Evolutionary conservation across 441 rosid genomes (phyloP).

Genomic region (Brassica balearica): DNA sequence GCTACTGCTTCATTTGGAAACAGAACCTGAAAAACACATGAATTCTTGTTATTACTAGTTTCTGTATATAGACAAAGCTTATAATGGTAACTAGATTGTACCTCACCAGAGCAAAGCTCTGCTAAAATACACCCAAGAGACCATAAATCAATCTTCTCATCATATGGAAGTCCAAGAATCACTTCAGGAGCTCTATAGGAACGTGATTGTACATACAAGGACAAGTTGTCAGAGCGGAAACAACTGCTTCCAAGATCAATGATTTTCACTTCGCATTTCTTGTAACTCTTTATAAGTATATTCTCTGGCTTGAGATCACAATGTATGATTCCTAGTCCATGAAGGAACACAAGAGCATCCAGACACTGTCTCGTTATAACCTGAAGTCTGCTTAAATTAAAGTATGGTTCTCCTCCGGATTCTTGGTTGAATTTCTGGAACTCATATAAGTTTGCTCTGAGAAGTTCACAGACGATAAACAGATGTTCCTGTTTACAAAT

Average conservation of each 20-base stretch:
- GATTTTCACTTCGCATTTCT: constrained; percentile 76
- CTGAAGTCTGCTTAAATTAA: constrained; percentile 78
- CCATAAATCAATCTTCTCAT: constrained; percentile 94
- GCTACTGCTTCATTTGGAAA: constrained; percentile 82
- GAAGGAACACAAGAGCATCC: constrained; percentile 88
- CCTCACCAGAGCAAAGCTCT: constrained; percentile 94
- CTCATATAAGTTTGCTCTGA: constrained; percentile 85
- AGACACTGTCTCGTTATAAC: constrained; percentile 81
- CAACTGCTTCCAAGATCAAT: constrained; percentile 99
- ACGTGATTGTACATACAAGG: constrained; percentile 90
- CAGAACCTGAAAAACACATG: constrained; percentile 61
- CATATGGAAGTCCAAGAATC: constrained; percentile 88
- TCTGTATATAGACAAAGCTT: neutral
- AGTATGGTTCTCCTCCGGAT: constrained; percentile 83
- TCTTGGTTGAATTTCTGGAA: constrained; percentile 90
- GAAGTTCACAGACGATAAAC: constrained; percentile 95
- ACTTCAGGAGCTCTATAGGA: constrained; percentile 99
- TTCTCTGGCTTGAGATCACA: constrained; percentile 97
- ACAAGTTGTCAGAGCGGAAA: constrained; percentile 77
- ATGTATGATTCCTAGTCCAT: constrained; percentile 86
- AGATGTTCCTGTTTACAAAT: constrained; percentile 75
- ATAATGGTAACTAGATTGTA: constrained; percentile 45
- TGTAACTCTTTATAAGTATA: constrained; percentile 81
- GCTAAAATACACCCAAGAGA: constrained; percentile 95
- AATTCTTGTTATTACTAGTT: neutral